These are phyloP conservation scores for Monosporascus sp. DNA, from an alignment of 2,329 filamentous ascomycete genomes.

Conservation along the genomic window DNA sequence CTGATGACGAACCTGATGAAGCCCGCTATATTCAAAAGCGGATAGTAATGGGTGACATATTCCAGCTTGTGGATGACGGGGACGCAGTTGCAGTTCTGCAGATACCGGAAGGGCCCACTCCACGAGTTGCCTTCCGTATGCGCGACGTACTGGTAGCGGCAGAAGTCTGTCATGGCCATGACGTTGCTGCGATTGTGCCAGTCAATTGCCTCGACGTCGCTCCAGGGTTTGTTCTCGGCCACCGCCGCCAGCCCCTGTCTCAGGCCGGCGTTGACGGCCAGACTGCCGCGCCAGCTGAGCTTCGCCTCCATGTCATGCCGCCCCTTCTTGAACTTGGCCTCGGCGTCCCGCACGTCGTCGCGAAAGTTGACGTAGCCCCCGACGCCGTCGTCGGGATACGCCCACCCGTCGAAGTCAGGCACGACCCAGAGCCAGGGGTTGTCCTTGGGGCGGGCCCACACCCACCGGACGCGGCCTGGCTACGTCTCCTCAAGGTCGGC, in stretches of 20 bases:
- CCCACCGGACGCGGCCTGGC: constrained; percentile 14
- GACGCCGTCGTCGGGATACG: constrained; percentile 17
- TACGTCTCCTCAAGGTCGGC: constrained; percentile 12
- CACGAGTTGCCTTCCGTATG: constrained; percentile 26
- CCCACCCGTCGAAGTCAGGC: constrained; percentile 20
- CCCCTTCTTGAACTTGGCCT: constrained; percentile 9
- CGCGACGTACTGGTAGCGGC: constrained; percentile 20
- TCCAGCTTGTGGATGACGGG: constrained; percentile 41
- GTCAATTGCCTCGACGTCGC: constrained; percentile 21
- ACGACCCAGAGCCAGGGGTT: constrained; percentile 18
- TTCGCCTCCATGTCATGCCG: constrained; percentile 21
- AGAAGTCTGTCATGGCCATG: constrained; percentile 22
- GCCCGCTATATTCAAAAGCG: constrained; percentile 36
- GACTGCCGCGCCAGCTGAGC: constrained; percentile 28
- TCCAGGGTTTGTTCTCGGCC: constrained; percentile 19
- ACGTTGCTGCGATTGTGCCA: constrained; percentile 19
- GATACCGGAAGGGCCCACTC: constrained; percentile 27
- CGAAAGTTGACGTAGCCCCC: constrained; percentile 18
- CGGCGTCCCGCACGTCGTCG: constrained; percentile 14
- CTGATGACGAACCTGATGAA: constrained; percentile 28
- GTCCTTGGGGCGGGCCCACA: constrained; percentile 14
- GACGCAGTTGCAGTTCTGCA: constrained; percentile 34
- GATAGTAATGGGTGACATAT: constrained; percentile 45
- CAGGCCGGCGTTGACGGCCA: constrained; percentile 21
- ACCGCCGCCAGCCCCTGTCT: constrained; percentile 18